Percentiles rank a stretch among this genome's conserved stretches.
Conservation (phyloP, 768 basidiomycete species). For the Strobilomyces dryophilus region DNA sequence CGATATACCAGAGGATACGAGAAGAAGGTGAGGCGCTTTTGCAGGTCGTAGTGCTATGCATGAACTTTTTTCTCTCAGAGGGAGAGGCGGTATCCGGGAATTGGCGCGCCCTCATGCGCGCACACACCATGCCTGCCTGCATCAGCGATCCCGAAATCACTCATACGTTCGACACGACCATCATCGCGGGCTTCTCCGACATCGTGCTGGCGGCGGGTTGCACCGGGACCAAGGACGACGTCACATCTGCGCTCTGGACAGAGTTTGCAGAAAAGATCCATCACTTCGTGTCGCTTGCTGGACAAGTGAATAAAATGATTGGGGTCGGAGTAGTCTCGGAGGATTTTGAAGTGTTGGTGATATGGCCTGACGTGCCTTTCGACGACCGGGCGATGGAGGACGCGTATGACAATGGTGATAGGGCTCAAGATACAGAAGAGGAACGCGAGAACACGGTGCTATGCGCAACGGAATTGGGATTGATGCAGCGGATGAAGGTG, state of each 20-base stretch:
- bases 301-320: slow-evolving; percentile 37
- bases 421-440: not conserved
- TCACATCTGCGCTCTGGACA: slow-evolving; percentile 37
- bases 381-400: slow-evolving; percentile 21
- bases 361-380: slow-evolving; percentile 10
- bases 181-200: slow-evolving; percentile 22
- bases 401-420: slow-evolving; percentile 20
- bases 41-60: not conserved
- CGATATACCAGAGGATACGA: slow-evolving; percentile 32
- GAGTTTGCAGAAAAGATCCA: slow-evolving; percentile 40
- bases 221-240: slow-evolving; percentile 9
- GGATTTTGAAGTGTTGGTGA: slow-evolving; percentile 22
- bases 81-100: slow-evolving; percentile 39
- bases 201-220: slow-evolving; percentile 27
- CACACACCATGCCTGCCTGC: slow-evolving; percentile 11
- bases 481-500: slow-evolving; percentile 21
- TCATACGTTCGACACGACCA: slow-evolving; percentile 1
- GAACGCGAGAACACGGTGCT: slow-evolving; percentile 16
- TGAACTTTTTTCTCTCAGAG: slow-evolving; percentile 31
- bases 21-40: slow-evolving; percentile 28
- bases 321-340: slow-evolving; percentile 22
- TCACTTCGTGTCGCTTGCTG: slow-evolving; percentile 41
- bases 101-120: slow-evolving; percentile 39
- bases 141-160: slow-evolving; percentile 15
- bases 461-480: slow-evolving; percentile 33